Percentiles rank a stretch among this genome's conserved stretches.
Conservation (phyloP, 148 eudicot species). For the Rhododendron molle region DNA sequence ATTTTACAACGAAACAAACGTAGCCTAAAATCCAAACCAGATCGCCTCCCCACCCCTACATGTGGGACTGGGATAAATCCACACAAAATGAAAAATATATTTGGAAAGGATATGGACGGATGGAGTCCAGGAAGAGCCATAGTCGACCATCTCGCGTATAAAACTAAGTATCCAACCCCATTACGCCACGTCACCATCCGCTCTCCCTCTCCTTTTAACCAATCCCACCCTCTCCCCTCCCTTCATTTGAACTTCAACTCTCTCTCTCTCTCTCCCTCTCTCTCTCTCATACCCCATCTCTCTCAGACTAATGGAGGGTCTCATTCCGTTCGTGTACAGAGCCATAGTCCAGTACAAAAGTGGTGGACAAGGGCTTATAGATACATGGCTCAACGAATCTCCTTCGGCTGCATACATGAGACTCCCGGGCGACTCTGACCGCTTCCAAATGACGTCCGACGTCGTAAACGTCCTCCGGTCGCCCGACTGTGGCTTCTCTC, state of each 20-base stretch:
- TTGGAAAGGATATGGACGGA: neutral
- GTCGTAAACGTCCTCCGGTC: constrained; percentile 6
- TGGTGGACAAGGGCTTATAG: constrained; percentile 25
- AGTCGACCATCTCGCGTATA: constrained; percentile 9
- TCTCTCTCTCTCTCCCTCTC: neutral
- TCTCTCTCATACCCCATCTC: neutral
- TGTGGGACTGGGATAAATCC: too few relatives aligned
- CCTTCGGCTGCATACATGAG: constrained; percentile 22
- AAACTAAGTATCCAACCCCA: constrained; percentile 18
- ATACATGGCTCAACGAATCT: constrained; percentile 31
- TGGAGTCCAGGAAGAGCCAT: neutral
- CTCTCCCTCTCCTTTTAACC: constrained; percentile 14
- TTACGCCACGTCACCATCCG: constrained; percentile 36
- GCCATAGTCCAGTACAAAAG: constrained; percentile 56
- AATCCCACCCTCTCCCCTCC: neutral
- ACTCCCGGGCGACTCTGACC: constrained; percentile 23
- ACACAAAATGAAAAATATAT: too few relatives aligned
- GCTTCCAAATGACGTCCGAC: neutral
- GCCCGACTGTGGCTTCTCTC: constrained; percentile 14
- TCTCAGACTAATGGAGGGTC: constrained; percentile 45
- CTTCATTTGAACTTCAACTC: neutral
- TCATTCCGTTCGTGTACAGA: constrained; percentile 66
- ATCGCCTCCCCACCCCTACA: too few relatives aligned
- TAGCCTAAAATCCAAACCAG: too few relatives aligned
- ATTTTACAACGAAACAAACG: too few relatives aligned